Percentiles rank a stretch among this genome's conserved stretches.
Evolutionary conservation across 2,329 filamentous ascomycete species (phyloP).

Genomic region (Thermoascus crustaceus): DNA sequence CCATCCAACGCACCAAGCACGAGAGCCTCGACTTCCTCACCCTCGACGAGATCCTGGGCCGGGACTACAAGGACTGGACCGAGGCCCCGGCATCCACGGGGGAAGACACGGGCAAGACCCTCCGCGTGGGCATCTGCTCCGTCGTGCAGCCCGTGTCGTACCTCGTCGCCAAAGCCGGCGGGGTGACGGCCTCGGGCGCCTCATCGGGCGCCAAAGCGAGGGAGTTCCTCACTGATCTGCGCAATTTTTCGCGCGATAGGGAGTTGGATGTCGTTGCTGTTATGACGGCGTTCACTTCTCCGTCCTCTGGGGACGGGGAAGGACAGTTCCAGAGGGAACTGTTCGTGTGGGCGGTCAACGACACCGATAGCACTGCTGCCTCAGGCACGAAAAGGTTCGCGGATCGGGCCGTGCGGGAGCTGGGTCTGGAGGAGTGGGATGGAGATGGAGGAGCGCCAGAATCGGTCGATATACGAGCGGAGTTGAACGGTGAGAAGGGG

Average conservation of each 20-base stretch:
- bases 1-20: constrained; percentile 47
- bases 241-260: constrained; percentile 38
- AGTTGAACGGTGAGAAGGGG: constrained; percentile 9
- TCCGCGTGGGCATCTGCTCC: constrained; percentile 45
- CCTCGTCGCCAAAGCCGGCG: constrained; percentile 41
- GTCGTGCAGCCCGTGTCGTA: constrained; percentile 50
- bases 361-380: constrained; percentile 16
- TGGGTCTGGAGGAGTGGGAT: constrained; percentile 33
- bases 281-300: constrained; percentile 50
- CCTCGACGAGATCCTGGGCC: constrained; percentile 49
- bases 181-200: background rate
- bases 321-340: constrained; percentile 45
- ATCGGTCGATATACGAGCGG: constrained; percentile 11
- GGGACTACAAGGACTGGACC: constrained; percentile 58
- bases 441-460: constrained; percentile 17
- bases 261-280: constrained; percentile 47
- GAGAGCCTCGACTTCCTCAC: constrained; percentile 46
- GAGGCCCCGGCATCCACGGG: constrained; percentile 28
- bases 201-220: constrained; percentile 12
- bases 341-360: constrained; percentile 40
- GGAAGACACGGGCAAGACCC: constrained; percentile 20
- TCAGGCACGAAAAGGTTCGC: constrained; percentile 37
- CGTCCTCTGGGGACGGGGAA: constrained; percentile 26
- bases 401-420: constrained; percentile 33
- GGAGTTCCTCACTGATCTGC: constrained; percentile 35